phyloP scores from a whole-genome alignment of 2,329 filamentous ascomycete species.

The Pseudocercospora cruenta region DNA sequence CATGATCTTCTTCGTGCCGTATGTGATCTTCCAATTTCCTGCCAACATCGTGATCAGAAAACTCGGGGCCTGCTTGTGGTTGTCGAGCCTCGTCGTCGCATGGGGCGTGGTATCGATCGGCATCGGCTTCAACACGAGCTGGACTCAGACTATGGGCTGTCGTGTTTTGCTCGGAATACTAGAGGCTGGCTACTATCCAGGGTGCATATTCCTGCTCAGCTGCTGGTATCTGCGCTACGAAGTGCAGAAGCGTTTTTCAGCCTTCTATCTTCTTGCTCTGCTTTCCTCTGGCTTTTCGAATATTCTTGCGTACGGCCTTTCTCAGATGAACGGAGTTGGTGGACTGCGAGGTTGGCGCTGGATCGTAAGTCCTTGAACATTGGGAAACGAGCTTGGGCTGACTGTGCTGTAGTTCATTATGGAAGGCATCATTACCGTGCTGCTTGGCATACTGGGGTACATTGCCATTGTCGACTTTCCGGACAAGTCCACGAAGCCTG shows the following conservation, averaged over 20 bases:
- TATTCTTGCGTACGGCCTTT: conserved; percentile 24
- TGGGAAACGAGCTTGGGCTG: conserved; percentile 31
- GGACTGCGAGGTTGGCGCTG: conserved; percentile 48
- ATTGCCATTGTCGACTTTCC: conserved; percentile 37
- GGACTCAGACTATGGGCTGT: conserved; percentile 36
- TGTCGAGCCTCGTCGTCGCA: conserved; percentile 40
- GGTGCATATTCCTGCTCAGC: conserved; percentile 20
- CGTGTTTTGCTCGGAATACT: conserved; percentile 40
- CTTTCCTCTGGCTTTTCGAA: conserved; percentile 23
- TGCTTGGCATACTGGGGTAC: conserved; percentile 41
- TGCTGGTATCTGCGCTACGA: conserved; percentile 28
- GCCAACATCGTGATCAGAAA: conserved; percentile 42
- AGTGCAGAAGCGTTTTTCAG: conserved; percentile 27
- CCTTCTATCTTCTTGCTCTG: conserved; percentile 23
- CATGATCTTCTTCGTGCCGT: conserved; percentile 17
- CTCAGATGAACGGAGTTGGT: conserved; percentile 25
- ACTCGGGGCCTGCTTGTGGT: conserved; percentile 42
- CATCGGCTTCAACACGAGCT: conserved; percentile 38
- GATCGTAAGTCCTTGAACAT: background rate
- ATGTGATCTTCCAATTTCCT: conserved; percentile 24
- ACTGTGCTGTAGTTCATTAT: conserved; percentile 52
- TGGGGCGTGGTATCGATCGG: conserved; percentile 43
- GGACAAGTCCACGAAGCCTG: conserved; percentile 29
- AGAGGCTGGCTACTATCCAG: conserved; percentile 41
- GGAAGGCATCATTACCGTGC: conserved; percentile 46